These are phyloP conservation scores for Westerdykella aurantiaca DNA, from an alignment of 2,329 filamentous ascomycete species.

Conservation along the genomic window DNA sequence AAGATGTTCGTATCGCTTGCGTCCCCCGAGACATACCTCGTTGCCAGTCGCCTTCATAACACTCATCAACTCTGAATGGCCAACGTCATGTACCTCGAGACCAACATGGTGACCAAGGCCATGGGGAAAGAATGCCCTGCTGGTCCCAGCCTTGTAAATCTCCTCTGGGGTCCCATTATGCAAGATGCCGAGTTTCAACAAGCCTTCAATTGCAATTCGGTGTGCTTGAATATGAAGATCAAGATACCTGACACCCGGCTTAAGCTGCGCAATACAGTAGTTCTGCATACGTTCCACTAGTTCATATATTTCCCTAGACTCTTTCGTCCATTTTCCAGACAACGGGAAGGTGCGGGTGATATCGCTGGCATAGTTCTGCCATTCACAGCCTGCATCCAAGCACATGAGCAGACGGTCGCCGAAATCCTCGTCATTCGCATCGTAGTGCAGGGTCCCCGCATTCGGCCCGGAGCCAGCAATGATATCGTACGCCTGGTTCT, in stretches of 20 bases:
- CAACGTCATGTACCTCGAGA: conserved; percentile 79
- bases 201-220: conserved; percentile 62
- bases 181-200: conserved; percentile 68
- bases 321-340: conserved; percentile 61
- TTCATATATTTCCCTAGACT: conserved; percentile 67
- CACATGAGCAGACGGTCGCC: conserved; percentile 66
- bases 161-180: conserved; percentile 59
- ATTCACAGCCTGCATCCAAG: conserved; percentile 85
- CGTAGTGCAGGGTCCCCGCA: conserved; percentile 81
- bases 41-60: conserved; percentile 17
- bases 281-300: conserved; percentile 78
- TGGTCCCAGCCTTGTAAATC: conserved; percentile 72
- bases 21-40: conserved; percentile 14
- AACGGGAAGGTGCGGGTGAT: conserved; percentile 85
- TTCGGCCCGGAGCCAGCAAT: conserved; percentile 83
- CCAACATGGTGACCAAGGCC: conserved; percentile 87
- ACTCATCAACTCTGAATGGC: conserved; percentile 32
- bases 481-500: conserved; percentile 76
- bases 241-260: conserved; percentile 64
- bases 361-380: conserved; percentile 78
- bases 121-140: conserved; percentile 85
- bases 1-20: background rate
- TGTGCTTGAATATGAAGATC: conserved; percentile 69
- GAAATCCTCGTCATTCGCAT: conserved; percentile 69
- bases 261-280: conserved; percentile 62